Conservation (phyloP, 257 asterid genomes). For the Pogostemon cablin region DNA sequence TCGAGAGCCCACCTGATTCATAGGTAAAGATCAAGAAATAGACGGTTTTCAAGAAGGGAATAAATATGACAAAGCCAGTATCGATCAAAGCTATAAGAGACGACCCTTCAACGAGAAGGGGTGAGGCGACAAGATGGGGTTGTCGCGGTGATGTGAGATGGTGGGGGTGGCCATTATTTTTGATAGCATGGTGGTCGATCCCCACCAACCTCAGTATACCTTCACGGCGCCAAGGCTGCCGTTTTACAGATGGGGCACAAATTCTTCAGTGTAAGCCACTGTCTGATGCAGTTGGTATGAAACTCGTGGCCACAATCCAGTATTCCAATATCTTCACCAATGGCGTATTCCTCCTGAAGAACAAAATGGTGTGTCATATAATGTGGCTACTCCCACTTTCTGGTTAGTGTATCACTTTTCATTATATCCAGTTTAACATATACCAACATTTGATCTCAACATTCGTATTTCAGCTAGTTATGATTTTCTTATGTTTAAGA, state of each 20-base stretch:
- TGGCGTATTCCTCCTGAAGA: constrained; percentile 64
- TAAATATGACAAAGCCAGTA: constrained; percentile 25
- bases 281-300: constrained; percentile 73
- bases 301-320: constrained; percentile 85
- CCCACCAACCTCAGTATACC: not conserved
- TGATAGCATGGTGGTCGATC: not conserved
- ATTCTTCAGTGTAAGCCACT: constrained; percentile 82
- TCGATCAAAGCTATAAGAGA: constrained; percentile 20
- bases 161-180: too few relatives aligned
- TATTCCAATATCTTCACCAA: constrained; percentile 66
- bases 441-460: too few relatives aligned
- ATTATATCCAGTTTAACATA: too few relatives aligned
- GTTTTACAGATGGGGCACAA: constrained; percentile 87
- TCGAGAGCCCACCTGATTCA: constrained; percentile 25
- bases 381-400: too few relatives aligned
- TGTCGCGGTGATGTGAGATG: too few relatives aligned
- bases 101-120: not conserved
- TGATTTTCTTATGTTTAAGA: not conserved
- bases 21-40: constrained; percentile 26
- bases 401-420: too few relatives aligned
- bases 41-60: constrained; percentile 10
- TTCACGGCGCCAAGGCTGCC: constrained; percentile 58
- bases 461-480: too few relatives aligned
- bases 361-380: too few relatives aligned
- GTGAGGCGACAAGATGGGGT: not conserved